Conservation (phyloP, 352 stramenopile species). For the Phytophthora macrochlamydospora region DNA sequence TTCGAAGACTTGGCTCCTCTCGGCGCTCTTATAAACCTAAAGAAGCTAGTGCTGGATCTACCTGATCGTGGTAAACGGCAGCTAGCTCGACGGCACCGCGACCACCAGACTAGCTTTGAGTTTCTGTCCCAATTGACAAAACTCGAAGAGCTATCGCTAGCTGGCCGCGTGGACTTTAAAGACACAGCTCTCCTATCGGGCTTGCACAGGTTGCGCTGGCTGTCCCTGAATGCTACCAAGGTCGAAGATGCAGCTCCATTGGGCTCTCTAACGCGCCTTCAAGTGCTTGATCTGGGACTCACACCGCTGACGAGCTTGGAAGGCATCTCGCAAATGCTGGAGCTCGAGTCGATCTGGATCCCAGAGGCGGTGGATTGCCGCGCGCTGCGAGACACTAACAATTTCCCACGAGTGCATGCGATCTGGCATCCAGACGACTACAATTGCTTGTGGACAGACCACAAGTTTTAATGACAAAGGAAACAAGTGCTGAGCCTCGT, state of each 20-base stretch:
- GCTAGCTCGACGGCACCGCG: slow-evolving; percentile 41
- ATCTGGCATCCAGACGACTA: slow-evolving; percentile 72
- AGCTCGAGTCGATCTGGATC: slow-evolving; percentile 57
- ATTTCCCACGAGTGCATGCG: slow-evolving; percentile 48
- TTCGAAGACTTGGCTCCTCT: slow-evolving; percentile 57
- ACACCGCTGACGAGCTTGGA: slow-evolving; percentile 50
- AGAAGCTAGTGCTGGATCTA: slow-evolving; percentile 58
- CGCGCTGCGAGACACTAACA: slow-evolving; percentile 40
- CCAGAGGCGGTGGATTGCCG: slow-evolving; percentile 48
- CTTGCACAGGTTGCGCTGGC: slow-evolving; percentile 43
- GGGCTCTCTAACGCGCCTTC: slow-evolving; percentile 34
- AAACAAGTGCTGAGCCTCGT: slow-evolving; percentile 2
- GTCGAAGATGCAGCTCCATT: slow-evolving; percentile 45
- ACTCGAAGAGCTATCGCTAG: slow-evolving; percentile 53
- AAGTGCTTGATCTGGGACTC: slow-evolving; percentile 55
- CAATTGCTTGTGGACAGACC: slow-evolving; percentile 70
- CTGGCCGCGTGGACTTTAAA: slow-evolving; percentile 67
- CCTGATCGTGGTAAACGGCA: slow-evolving; percentile 50
- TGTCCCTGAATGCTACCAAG: slow-evolving; percentile 62
- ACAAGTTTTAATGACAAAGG: slow-evolving; percentile 37
- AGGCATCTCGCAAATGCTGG: slow-evolving; percentile 33
- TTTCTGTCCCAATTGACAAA: slow-evolving; percentile 43
- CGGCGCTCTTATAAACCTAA: slow-evolving; percentile 42
- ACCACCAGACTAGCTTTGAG: slow-evolving; percentile 48
- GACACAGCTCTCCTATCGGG: slow-evolving; percentile 41